phyloP scores from a whole-genome alignment of 148 eudicot species.

The Camellia japonica region DNA sequence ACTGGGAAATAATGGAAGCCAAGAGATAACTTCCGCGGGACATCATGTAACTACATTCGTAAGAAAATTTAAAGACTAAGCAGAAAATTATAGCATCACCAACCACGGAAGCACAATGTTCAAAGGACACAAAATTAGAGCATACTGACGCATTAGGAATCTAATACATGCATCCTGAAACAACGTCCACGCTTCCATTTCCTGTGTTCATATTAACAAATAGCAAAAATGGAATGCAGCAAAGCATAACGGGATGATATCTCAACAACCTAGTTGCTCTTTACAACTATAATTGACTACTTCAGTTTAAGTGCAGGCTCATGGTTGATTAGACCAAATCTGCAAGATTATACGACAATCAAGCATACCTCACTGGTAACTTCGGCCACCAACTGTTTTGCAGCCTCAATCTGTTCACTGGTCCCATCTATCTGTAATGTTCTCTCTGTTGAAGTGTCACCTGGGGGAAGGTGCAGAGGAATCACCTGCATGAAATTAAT shows the following conservation, averaged over 20 bases:
- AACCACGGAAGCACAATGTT: neutral
- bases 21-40: neutral
- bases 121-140: neutral
- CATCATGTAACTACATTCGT: neutral
- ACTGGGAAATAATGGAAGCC: neutral
- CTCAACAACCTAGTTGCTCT: neutral
- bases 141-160: neutral
- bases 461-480: conserved; percentile 90
- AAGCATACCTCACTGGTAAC: conserved; percentile 82
- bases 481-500: conserved; percentile 56
- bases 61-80: neutral
- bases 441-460: conserved; percentile 79
- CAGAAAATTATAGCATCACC: neutral
- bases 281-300: conserved; percentile 3
- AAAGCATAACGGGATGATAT: neutral
- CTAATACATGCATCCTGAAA: neutral
- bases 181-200: neutral
- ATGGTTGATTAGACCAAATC: neutral
- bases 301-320: conserved; percentile 3
- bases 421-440: conserved; percentile 93
- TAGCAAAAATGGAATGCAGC: neutral
- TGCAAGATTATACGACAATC: conserved; percentile 6
- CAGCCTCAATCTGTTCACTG: conserved; percentile 83
- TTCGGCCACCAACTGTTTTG: conserved; percentile 87
- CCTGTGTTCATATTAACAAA: neutral